Evolutionary conservation across 768 basidiomycete species (phyloP).

Genomic region (Tylopilus rubrobrunneus): DNA sequence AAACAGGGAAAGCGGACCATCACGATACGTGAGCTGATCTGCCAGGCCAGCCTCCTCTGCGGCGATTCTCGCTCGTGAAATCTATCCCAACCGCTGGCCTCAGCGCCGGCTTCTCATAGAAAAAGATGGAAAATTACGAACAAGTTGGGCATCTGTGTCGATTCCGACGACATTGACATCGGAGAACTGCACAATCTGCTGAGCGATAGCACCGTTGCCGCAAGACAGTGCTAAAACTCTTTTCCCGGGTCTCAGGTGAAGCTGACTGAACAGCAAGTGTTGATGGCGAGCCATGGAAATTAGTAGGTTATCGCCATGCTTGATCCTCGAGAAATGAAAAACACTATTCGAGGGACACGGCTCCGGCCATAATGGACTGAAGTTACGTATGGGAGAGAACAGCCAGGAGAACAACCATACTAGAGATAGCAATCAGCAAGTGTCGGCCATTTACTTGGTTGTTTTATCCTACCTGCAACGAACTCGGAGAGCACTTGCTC

Average conservation of each 20-base stretch:
- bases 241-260: slow-evolving; percentile 2
- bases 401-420: neutral
- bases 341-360: neutral
- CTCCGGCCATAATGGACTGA: neutral
- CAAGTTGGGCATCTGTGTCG: slow-evolving; percentile 2
- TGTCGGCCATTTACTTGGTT: neutral
- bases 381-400: neutral
- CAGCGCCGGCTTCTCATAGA: too few relatives aligned
- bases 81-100: neutral
- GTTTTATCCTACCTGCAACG: neutral
- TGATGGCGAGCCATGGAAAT: slow-evolving; percentile 10
- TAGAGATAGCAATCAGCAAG: neutral
- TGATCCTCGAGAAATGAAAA: slow-evolving; percentile 10
- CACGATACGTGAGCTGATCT: neutral
- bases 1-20: neutral
- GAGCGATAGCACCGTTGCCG: neutral
- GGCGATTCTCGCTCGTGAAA: neutral
- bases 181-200: slow-evolving; percentile 5
- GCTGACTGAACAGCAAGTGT: slow-evolving; percentile 7
- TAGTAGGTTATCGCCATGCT: slow-evolving; percentile 3
- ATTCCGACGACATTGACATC: slow-evolving; percentile 7
- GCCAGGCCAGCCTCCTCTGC: slow-evolving; percentile 1
- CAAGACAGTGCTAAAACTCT: slow-evolving; percentile 6
- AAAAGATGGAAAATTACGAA: neutral
- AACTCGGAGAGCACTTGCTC: neutral